Evolutionary conservation across 2,329 filamentous ascomycete species (phyloP).

Genomic region (Colletotrichum chrysophilum): DNA sequence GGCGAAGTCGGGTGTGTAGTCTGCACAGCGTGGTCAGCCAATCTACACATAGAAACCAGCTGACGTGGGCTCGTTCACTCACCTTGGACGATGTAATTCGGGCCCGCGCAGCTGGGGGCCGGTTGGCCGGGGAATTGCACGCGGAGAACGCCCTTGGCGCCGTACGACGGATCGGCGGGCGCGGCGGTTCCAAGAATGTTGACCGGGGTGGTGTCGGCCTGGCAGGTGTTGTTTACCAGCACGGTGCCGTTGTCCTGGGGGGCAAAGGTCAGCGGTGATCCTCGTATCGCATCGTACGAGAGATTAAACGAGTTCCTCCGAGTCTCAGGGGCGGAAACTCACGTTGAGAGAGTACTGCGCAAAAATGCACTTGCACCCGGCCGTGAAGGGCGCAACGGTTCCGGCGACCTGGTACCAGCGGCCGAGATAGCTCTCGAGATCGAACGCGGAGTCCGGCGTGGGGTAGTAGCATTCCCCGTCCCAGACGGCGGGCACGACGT

Average conservation of each 20-base stretch:
- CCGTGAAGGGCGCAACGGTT: conserved; percentile 33
- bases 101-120: conserved; percentile 30
- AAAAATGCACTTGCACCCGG: conserved; percentile 35
- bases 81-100: conserved; percentile 39
- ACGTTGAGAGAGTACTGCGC: conserved; percentile 37
- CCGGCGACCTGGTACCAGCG: conserved; percentile 39
- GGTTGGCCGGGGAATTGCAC: conserved; percentile 36
- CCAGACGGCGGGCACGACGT: conserved; percentile 32
- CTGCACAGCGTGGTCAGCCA: background rate
- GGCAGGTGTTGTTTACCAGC: conserved; percentile 36
- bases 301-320: background rate
- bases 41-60: background rate
- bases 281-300: background rate
- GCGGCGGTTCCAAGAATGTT: conserved; percentile 34
- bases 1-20: conserved; percentile 35
- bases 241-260: conserved; percentile 34
- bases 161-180: conserved; percentile 31
- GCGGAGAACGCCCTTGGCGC: conserved; percentile 31
- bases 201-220: conserved; percentile 27
- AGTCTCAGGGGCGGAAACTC: background rate
- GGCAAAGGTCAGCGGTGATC: background rate
- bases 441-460: conserved; percentile 30
- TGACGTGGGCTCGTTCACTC: background rate
- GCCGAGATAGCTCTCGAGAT: conserved; percentile 33
- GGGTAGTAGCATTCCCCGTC: conserved; percentile 37